These are phyloP conservation scores for Solanum neorickii DNA, from an alignment of 257 asterid species.

Conservation along the genomic window DNA sequence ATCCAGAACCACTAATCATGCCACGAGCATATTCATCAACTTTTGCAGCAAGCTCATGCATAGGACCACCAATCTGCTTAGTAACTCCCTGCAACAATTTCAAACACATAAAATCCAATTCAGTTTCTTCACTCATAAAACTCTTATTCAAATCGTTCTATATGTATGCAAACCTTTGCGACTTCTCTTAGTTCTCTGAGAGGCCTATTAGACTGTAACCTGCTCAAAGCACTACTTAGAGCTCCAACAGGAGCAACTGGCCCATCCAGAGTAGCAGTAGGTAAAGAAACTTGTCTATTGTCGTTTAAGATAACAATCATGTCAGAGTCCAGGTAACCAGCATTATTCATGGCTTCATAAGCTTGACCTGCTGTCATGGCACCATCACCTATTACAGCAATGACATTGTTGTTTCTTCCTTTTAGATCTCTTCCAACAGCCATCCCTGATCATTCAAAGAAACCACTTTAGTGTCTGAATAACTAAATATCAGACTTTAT, in stretches of 20 bases:
- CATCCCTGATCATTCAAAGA: slow-evolving; percentile 52
- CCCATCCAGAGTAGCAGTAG: slow-evolving; percentile 86
- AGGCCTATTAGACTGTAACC: slow-evolving; percentile 81
- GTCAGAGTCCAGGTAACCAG: slow-evolving; percentile 90
- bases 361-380: slow-evolving; percentile 99
- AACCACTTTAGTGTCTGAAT: not conserved
- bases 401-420: slow-evolving; percentile 59
- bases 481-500: not conserved
- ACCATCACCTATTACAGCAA: slow-evolving; percentile 92
- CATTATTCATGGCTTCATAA: slow-evolving; percentile 95
- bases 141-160: not conserved
- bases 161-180: slow-evolving; percentile 50
- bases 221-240: slow-evolving; percentile 75
- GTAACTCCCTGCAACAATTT: slow-evolving; percentile 72
- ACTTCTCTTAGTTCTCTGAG: slow-evolving; percentile 93
- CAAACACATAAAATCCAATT: slow-evolving; percentile 1
- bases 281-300: slow-evolving; percentile 93
- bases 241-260: slow-evolving; percentile 90
- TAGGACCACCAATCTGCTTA: slow-evolving; percentile 88
- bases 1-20: slow-evolving; percentile 85
- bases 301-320: slow-evolving; percentile 94
- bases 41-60: slow-evolving; percentile 93
- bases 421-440: slow-evolving; percentile 92
- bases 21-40: slow-evolving; percentile 98
- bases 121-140: not conserved